phyloP scores from a whole-genome alignment of 768 basidiomycete genomes.

The Suillus plorans region DNA sequence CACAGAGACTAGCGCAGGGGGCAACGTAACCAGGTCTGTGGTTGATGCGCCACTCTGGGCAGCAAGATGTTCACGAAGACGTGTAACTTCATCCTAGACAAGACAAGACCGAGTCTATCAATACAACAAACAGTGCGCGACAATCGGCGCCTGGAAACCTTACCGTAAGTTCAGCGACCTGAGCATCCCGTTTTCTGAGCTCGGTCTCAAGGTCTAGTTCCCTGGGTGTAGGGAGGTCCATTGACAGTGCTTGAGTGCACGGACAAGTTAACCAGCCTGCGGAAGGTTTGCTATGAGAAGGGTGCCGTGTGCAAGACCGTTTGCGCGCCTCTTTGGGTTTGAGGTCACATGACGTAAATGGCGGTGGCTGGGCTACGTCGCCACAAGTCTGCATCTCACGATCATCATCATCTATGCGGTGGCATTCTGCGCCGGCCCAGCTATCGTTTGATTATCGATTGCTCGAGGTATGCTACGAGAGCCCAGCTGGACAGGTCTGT shows the following conservation, averaged over 20 bases:
- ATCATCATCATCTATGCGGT: not conserved
- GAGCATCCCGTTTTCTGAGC: conserved; percentile 71
- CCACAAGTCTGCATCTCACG: not conserved
- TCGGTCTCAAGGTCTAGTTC: conserved; percentile 82
- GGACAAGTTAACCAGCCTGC: conserved; percentile 13
- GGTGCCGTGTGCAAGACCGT: conserved; percentile 26
- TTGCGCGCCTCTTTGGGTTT: conserved; percentile 25
- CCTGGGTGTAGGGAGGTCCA: conserved; percentile 72
- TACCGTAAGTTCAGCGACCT: conserved; percentile 72
- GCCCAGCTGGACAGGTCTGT: not conserved
- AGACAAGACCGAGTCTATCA: conserved; percentile 15
- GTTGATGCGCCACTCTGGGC: conserved; percentile 59
- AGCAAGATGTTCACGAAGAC: conserved; percentile 63
- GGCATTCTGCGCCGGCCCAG: not conserved
- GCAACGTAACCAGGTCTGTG: conserved; percentile 65
- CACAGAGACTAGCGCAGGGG: conserved; percentile 66
- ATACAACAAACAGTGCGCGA: conserved; percentile 16
- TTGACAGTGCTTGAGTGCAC: conserved; percentile 28
- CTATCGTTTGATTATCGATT: not conserved
- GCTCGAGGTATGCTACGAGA: not conserved
- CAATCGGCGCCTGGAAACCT: conserved; percentile 33
- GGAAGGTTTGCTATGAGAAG: conserved; percentile 6
- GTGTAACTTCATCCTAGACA: conserved; percentile 68
- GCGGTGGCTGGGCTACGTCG: conserved; percentile 7
- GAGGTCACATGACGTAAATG: conserved; percentile 28